A percentile compares a stretch with the other conserved stretches of the same genome.
phyloP scores from a whole-genome alignment of 176 grass and related monocot species.

The Avena atlantica region DNA sequence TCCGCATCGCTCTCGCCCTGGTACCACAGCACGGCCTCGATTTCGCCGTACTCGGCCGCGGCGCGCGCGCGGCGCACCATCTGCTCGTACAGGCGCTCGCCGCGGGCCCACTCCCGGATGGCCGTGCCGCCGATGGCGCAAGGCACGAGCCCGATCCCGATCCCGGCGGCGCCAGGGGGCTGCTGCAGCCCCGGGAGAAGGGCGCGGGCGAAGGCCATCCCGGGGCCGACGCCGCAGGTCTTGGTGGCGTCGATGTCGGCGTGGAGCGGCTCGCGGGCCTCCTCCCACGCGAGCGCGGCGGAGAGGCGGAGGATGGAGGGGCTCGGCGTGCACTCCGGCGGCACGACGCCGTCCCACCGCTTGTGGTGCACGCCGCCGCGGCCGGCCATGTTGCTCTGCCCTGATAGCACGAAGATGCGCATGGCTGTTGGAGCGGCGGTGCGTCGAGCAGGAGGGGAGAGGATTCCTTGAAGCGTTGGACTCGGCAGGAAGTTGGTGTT shows the following conservation, averaged over 20 bases:
- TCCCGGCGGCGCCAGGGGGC: not conserved
- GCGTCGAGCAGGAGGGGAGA: not conserved
- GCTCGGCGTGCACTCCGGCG: constrained; percentile 57
- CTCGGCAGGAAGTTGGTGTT: not conserved
- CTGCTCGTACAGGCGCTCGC: constrained; percentile 69
- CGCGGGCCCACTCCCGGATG: constrained; percentile 76
- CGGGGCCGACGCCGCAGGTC: constrained; percentile 76
- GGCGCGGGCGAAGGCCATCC: constrained; percentile 77
- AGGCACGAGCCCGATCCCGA: constrained; percentile 75
- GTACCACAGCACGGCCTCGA: constrained; percentile 89
- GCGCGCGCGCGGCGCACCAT: constrained; percentile 69
- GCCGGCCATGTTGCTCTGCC: constrained; percentile 97
- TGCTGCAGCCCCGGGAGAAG: constrained; percentile 45
- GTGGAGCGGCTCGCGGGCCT: constrained; percentile 76
- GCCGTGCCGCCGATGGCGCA: constrained; percentile 85
- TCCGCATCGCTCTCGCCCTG: constrained; percentile 88
- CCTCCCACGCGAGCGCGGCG: constrained; percentile 57
- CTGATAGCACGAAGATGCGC: constrained; percentile 79
- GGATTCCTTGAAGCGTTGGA: not conserved
- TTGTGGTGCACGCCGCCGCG: constrained; percentile 70
- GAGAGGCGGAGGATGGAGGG: constrained; percentile 70
- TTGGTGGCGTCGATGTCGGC: constrained; percentile 76
- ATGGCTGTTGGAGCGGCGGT: constrained; percentile 23
- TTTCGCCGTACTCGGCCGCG: constrained; percentile 56
- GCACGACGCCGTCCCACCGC: constrained; percentile 79